Conservation (phyloP, 208 protist genomes). For the Crithidia sp. region DNA sequence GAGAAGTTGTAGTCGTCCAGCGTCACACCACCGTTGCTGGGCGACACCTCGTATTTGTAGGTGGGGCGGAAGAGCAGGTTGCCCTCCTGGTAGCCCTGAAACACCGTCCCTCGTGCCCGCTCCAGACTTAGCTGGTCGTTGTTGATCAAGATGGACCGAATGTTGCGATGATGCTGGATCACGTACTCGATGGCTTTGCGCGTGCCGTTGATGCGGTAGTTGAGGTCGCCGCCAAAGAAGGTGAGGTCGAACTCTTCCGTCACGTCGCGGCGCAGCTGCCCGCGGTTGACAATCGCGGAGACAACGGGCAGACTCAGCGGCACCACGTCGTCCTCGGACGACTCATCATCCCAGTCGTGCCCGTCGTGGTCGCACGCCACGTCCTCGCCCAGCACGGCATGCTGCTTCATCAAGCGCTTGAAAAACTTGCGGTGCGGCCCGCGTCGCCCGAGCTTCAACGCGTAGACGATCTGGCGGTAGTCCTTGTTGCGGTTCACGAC, state of each 20-base stretch:
- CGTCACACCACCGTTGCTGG: constrained; percentile 28
- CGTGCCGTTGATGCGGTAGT: constrained; percentile 95
- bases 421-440: constrained; percentile 52
- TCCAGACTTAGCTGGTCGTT: constrained; percentile 94
- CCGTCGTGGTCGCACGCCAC: constrained; percentile 10
- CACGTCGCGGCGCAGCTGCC: constrained; percentile 53
- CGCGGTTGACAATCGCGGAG: neutral
- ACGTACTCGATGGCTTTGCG: constrained; percentile 80
- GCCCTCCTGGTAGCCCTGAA: constrained; percentile 89
- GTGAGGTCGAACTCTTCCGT: constrained; percentile 92
- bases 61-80: constrained; percentile 91
- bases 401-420: constrained; percentile 14
- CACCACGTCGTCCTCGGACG: constrained; percentile 7
- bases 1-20: constrained; percentile 69
- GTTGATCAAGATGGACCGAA: constrained; percentile 75
- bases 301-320: constrained; percentile 23
- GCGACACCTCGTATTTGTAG: constrained; percentile 91
- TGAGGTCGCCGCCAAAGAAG: constrained; percentile 95
- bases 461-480: constrained; percentile 74
- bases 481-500: constrained; percentile 83
- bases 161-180: constrained; percentile 59
- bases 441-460: constrained; percentile 48
- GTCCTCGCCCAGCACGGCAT: constrained; percentile 10
- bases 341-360: constrained; percentile 12
- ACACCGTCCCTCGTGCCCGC: constrained; percentile 69